Conservation (phyloP, 2,329 filamentous ascomycete genomes). For the Colletotrichum cordylinicola region DNA sequence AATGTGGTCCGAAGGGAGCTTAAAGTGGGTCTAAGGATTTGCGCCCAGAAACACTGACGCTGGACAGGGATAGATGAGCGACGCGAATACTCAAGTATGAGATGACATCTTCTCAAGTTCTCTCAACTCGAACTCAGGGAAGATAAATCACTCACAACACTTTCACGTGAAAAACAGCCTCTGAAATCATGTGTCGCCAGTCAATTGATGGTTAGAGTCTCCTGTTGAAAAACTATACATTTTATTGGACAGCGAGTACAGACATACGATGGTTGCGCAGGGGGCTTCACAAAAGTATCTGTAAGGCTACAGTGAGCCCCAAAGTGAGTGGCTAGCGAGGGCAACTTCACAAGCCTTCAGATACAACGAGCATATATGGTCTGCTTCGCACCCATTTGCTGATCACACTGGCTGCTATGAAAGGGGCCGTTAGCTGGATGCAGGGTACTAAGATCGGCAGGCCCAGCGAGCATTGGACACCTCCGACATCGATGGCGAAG, state of each 20-base stretch:
- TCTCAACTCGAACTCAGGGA: accelerated
- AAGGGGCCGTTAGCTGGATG: too few relatives aligned
- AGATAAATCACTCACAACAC: accelerated
- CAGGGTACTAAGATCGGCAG: too few relatives aligned
- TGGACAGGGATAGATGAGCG: neutral
- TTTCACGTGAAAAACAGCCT: accelerated
- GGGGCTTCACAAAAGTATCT: neutral
- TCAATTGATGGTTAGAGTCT: too few relatives aligned
- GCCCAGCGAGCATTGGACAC: too few relatives aligned
- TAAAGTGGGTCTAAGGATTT: neutral
- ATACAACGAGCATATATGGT: too few relatives aligned
- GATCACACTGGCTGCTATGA: too few relatives aligned
- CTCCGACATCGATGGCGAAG: neutral
- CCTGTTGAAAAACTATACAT: neutral
- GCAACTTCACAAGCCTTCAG: too few relatives aligned
- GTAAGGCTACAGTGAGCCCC: neutral
- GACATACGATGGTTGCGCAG: neutral
- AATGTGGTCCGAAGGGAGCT: neutral
- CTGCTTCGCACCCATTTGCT: too few relatives aligned
- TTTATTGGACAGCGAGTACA: neutral
- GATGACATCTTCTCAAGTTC: too few relatives aligned
- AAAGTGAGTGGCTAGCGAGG: too few relatives aligned
- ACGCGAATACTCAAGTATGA: neutral
- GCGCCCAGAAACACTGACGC: too few relatives aligned
- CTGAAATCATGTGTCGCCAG: too few relatives aligned